Conservation (phyloP, 2,329 filamentous ascomycete species). For the Dendryphion nanum region DNA sequence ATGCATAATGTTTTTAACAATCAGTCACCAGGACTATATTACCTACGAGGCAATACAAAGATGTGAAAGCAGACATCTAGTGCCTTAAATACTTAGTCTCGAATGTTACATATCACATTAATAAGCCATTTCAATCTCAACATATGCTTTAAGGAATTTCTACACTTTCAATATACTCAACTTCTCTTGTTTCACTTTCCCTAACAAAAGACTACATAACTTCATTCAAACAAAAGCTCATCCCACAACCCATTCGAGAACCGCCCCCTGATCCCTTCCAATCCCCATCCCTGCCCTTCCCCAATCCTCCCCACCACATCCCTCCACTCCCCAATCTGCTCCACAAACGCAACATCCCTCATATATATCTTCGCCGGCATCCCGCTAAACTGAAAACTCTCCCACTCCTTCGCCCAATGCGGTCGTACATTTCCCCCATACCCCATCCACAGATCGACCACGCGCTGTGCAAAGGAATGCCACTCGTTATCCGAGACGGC, state of each 20-base stretch:
- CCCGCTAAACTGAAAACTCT: slow-evolving; percentile 28
- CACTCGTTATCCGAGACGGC: slow-evolving; percentile 40
- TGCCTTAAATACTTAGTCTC: no score
- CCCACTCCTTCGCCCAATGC: slow-evolving; percentile 51
- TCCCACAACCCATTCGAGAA: slow-evolving; percentile 47
- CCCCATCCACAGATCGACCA: slow-evolving; percentile 44
- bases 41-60: no score
- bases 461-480: slow-evolving; percentile 42
- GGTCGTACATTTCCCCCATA: slow-evolving; percentile 42
- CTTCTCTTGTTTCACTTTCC: not conserved
- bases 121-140: no score
- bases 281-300: slow-evolving; percentile 39
- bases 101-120: no score
- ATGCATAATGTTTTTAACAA: no score
- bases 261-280: slow-evolving; percentile 38
- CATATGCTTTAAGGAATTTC: no score
- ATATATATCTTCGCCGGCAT: slow-evolving; percentile 32
- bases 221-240: slow-evolving; percentile 18
- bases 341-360: slow-evolving; percentile 40
- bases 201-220: no score
- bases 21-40: no score
- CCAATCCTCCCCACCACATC: slow-evolving; percentile 37
- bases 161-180: no score
- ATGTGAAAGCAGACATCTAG: no score
- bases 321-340: slow-evolving; percentile 41